Evolutionary conservation across 2,329 filamentous ascomycete genomes (phyloP).

Genomic region (Fusarium pseudonygamai): DNA sequence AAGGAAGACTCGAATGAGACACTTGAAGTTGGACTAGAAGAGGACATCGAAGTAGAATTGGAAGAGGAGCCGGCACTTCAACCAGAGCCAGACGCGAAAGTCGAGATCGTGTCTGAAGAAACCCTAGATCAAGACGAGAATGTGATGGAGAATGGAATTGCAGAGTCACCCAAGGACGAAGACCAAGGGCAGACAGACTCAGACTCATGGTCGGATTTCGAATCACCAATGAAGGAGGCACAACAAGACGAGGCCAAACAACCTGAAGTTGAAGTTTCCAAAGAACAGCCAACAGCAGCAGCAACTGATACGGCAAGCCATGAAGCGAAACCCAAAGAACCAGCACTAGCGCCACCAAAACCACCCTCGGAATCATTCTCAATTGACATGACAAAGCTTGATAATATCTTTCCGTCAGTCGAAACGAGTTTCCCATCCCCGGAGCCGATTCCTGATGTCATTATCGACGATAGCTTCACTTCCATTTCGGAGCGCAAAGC

Average conservation of each 20-base stretch:
- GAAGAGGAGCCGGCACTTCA: not conserved
- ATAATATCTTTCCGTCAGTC: slow-evolving; percentile 46
- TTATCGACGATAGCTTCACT: slow-evolving; percentile 63
- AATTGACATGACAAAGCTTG: slow-evolving; percentile 49
- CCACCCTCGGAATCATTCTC: slow-evolving; percentile 33
- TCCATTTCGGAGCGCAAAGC: slow-evolving; percentile 67
- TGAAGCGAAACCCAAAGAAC: not conserved
- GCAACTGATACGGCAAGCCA: not conserved
- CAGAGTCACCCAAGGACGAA: not conserved
- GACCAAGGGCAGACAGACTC: slow-evolving; percentile 1
- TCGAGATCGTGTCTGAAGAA: not conserved
- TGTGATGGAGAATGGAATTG: not conserved
- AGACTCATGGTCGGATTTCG: slow-evolving; percentile 35
- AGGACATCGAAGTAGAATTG: not conserved
- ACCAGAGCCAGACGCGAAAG: not conserved
- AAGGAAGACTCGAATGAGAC: not conserved
- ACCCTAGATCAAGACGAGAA: not conserved
- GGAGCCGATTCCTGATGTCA: slow-evolving; percentile 54
- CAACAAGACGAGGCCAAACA: not conserved
- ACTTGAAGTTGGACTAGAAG: not conserved
- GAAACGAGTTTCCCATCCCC: slow-evolving; percentile 41
- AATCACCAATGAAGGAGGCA: slow-evolving; percentile 20
- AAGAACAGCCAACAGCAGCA: not conserved
- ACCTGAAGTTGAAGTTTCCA: not conserved
- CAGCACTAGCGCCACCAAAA: not conserved